These are phyloP conservation scores for Plectosphaerella cucumerina DNA, from an alignment of 2,329 filamentous ascomycete genomes.

Conservation along the genomic window DNA sequence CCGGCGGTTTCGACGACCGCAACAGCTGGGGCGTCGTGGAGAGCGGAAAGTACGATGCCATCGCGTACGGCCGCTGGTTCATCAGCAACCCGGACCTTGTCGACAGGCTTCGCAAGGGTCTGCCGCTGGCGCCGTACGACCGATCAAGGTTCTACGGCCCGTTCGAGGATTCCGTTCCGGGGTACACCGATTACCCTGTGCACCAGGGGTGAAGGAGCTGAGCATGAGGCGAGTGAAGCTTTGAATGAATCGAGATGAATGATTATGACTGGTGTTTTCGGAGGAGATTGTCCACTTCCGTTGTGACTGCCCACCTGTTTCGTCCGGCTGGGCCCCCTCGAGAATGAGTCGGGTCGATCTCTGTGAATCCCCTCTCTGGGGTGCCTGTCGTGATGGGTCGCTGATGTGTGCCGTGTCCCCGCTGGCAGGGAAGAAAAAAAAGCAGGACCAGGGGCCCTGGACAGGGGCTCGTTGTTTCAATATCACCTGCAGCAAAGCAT, in stretches of 20 bases:
- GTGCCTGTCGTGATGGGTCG: too few species aligned
- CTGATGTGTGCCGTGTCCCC: too few species aligned
- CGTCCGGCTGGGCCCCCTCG: too few species aligned
- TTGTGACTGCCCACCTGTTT: too few species aligned
- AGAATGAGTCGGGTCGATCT: too few species aligned
- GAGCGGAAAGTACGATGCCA: conserved; percentile 40
- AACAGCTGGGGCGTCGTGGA: conserved; percentile 41
- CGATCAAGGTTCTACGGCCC: conserved; percentile 38
- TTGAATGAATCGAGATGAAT: not conserved
- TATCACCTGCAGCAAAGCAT: too few species aligned
- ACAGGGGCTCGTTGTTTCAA: too few species aligned
- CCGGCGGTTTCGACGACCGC: conserved; percentile 47
- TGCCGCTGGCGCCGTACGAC: conserved; percentile 36
- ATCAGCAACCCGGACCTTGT: conserved; percentile 45
- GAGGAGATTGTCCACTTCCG: too few species aligned
- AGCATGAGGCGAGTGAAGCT: not conserved
- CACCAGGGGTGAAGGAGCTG: not conserved
- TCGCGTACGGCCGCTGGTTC: conserved; percentile 43
- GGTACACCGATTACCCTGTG: conserved; percentile 30
- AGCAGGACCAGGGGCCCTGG: too few species aligned
- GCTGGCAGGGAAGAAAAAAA: too few species aligned
- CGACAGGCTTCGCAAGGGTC: conserved; percentile 32
- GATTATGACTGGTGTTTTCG: too few species aligned
- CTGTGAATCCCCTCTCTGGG: too few species aligned
- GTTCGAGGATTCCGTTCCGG: conserved; percentile 25